These are phyloP conservation scores for Acer negundo DNA, from an alignment of 345 rosid genomes.

Conservation along the genomic window DNA sequence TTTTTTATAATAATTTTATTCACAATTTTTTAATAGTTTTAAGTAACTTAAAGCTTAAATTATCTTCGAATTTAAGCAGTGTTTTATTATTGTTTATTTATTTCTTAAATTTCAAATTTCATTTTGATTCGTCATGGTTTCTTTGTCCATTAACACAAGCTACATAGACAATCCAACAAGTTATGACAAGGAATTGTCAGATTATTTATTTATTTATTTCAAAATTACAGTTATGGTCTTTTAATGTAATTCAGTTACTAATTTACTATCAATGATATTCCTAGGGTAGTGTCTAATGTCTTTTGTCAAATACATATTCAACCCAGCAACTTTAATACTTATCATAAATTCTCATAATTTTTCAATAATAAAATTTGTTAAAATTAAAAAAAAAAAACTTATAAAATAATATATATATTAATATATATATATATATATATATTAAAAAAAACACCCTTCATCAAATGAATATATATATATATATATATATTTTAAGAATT, in stretches of 20 bases:
- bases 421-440: too few species aligned
- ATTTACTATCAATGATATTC: not conserved
- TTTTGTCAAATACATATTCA: too few species aligned
- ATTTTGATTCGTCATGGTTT: not conserved
- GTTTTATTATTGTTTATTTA: not conserved
- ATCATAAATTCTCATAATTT: too few species aligned
- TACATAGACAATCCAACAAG: conserved; percentile 4
- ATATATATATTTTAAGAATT: too few species aligned
- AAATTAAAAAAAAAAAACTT: not conserved
- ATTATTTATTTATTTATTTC: not conserved
- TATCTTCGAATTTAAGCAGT: not conserved
- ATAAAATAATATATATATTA: too few species aligned
- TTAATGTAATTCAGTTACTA: not conserved
- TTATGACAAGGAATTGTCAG: not conserved
- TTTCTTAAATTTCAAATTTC: not conserved
- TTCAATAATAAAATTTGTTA: too few species aligned
- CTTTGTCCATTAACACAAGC: not conserved
- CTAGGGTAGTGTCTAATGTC: too few species aligned
- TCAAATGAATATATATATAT: too few species aligned
- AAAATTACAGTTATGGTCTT: not conserved
- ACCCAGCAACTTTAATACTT: too few species aligned
- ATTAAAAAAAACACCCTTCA: too few species aligned
- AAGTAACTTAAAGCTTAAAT: not conserved
- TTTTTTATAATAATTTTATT: too few species aligned
- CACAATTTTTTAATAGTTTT: too few species aligned